Percentiles rank a stretch among this genome's conserved stretches.
Evolutionary conservation across 148 eudicot species (phyloP).

Genomic region (Suaeda aralocaspica): DNA sequence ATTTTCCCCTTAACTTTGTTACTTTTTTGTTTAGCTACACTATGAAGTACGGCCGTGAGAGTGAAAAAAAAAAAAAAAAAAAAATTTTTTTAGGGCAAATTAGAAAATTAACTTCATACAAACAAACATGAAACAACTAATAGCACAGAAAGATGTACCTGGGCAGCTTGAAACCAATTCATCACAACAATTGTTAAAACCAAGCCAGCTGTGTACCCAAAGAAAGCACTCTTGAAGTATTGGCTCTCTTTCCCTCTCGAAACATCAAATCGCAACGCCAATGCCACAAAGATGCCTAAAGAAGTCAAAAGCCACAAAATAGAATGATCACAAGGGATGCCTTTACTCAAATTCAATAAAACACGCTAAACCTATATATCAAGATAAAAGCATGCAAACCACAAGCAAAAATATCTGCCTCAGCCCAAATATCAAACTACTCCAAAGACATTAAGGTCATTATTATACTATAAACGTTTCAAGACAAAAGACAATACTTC

Average conservation of each 20-base stretch:
- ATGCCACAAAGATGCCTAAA: constrained; percentile 90
- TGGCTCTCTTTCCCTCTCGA: constrained; percentile 77
- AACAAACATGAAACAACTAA: neutral
- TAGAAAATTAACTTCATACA: neutral
- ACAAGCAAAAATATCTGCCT: too few relatives aligned
- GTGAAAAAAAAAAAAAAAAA: too few relatives aligned
- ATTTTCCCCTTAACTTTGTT: too few relatives aligned
- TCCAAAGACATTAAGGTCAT: too few relatives aligned
- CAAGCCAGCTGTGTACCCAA: constrained; percentile 73
- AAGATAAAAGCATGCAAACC: too few relatives aligned
- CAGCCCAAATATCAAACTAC: too few relatives aligned
- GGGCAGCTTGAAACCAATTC: constrained; percentile 99
- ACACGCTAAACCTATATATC: too few relatives aligned
- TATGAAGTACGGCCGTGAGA: too few relatives aligned
- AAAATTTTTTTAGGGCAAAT: too few relatives aligned
- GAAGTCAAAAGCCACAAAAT: constrained; percentile 10
- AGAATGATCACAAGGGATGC: neutral
- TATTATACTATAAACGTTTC: too few relatives aligned
- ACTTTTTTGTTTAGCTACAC: too few relatives aligned
- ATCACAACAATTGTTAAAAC: constrained; percentile 80
- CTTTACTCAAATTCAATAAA: neutral
- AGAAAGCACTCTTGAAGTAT: constrained; percentile 88
- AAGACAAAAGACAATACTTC: too few relatives aligned
- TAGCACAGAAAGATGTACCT: constrained; percentile 39
- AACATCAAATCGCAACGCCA: constrained; percentile 96